These are phyloP conservation scores for Aspergillus panamensis DNA, from an alignment of 495 filamentous ascomycete species.

Conservation along the genomic window DNA sequence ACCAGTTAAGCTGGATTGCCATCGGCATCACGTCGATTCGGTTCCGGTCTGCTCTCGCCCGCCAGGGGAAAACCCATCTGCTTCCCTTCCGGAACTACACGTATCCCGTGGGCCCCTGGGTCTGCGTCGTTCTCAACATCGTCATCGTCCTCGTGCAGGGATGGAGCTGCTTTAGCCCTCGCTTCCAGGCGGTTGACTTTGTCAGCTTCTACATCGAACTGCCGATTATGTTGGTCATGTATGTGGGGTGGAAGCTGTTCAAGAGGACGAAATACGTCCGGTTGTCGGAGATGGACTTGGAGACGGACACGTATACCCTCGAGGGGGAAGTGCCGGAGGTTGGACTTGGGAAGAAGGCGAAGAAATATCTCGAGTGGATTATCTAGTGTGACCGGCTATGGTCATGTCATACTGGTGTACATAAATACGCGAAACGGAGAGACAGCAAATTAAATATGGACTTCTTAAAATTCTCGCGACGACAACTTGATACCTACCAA, in stretches of 20 bases:
- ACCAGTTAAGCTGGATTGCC: constrained; percentile 59
- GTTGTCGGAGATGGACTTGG: constrained; percentile 46
- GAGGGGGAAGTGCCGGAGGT: neutral
- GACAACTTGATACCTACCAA: no score
- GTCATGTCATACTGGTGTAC: no score
- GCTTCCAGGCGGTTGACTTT: constrained; percentile 49
- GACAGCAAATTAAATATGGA: no score
- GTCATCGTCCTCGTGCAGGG: constrained; percentile 59
- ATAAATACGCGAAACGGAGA: no score
- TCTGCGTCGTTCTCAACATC: constrained; percentile 48
- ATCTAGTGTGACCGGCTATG: no score
- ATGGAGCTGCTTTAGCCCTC: constrained; percentile 54
- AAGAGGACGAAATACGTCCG: constrained; percentile 43
- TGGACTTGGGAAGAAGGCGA: neutral
- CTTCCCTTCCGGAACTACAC: constrained; percentile 62
- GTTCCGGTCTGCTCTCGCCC: constrained; percentile 52
- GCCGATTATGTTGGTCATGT: constrained; percentile 50
- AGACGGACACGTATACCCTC: constrained; percentile 49
- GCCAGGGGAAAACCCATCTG: constrained; percentile 53
- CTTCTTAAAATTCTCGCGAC: no score
- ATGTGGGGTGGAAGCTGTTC: constrained; percentile 47
- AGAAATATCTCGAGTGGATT: neutral
- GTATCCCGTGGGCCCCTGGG: constrained; percentile 54
- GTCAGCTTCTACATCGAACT: constrained; percentile 52
- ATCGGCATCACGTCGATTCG: constrained; percentile 58